Evolutionary conservation across 768 basidiomycete species (phyloP).

Genomic region (Strobilomyces echinocephalus): DNA sequence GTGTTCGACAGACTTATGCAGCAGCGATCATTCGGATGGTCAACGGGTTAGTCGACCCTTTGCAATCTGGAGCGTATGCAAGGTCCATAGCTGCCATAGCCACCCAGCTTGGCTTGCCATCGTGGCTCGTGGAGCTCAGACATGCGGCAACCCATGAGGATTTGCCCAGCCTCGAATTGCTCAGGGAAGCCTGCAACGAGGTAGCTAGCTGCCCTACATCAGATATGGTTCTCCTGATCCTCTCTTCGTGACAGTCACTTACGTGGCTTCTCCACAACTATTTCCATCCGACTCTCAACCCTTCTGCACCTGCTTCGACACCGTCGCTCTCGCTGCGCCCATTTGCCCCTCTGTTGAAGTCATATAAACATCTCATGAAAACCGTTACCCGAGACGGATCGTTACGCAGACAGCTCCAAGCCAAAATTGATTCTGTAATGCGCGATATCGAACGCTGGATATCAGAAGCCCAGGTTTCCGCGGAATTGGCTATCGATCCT

Average conservation of each 20-base stretch:
- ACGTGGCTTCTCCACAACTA: slow-evolving; percentile 81
- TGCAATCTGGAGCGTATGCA: slow-evolving; percentile 86
- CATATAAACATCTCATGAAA: slow-evolving; percentile 70
- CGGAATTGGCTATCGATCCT: slow-evolving; percentile 43
- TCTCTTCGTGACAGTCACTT: slow-evolving; percentile 53
- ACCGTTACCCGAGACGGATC: slow-evolving; percentile 60
- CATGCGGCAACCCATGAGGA: slow-evolving; percentile 98
- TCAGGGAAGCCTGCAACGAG: slow-evolving; percentile 74
- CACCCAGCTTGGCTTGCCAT: slow-evolving; percentile 76
- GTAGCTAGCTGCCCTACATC: slow-evolving; percentile 30
- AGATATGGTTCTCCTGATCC: background rate
- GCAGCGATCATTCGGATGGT: slow-evolving; percentile 83
- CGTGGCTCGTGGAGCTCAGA: slow-evolving; percentile 86
- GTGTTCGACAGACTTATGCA: slow-evolving; percentile 73
- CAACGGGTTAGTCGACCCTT: slow-evolving; percentile 91
- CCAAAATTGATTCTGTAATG: slow-evolving; percentile 45
- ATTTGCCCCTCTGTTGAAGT: slow-evolving; percentile 61
- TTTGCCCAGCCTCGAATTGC: slow-evolving; percentile 74
- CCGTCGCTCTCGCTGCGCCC: slow-evolving; percentile 42
- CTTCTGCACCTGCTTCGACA: slow-evolving; percentile 35
- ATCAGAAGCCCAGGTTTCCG: slow-evolving; percentile 63
- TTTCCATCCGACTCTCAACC: slow-evolving; percentile 72
- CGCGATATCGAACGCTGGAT: slow-evolving; percentile 77
- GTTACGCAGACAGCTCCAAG: slow-evolving; percentile 45
- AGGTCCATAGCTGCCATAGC: slow-evolving; percentile 89